Percentiles rank a stretch among this genome's conserved stretches.
phyloP scores from a whole-genome alignment of 257 asterid species.

The Rehmannia glutinosa region DNA sequence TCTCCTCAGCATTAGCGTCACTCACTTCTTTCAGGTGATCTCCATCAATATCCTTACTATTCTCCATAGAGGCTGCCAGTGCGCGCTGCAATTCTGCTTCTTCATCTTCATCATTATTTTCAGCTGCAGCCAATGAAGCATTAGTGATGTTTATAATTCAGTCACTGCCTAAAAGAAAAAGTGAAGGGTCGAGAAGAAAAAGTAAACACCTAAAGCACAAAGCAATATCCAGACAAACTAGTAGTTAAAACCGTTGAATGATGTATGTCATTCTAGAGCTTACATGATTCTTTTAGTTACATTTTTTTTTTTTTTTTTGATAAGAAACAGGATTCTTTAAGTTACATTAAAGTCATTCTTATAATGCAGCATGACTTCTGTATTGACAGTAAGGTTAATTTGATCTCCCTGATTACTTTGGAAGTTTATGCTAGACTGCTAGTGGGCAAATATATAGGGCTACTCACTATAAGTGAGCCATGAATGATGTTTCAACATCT shows the following conservation, averaged over 20 bases:
- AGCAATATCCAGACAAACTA: background rate
- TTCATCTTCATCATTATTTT: constrained; percentile 46
- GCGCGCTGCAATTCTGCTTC: constrained; percentile 75
- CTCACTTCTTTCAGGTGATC: constrained; percentile 32
- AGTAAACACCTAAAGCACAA: background rate
- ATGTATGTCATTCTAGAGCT: background rate
- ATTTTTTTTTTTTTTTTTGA: too few species aligned
- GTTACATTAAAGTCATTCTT: background rate
- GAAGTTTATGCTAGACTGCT: too few species aligned
- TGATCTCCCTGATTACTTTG: too few species aligned
- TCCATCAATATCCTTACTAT: constrained; percentile 33
- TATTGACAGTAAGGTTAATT: too few species aligned
- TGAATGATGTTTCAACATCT: too few species aligned
- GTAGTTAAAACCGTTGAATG: background rate
- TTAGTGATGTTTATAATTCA: constrained; percentile 2
- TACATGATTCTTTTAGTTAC: background rate
- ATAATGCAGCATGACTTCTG: background rate
- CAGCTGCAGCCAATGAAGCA: constrained; percentile 41
- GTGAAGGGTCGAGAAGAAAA: constrained; percentile 1
- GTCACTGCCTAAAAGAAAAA: background rate
- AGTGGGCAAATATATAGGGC: too few species aligned
- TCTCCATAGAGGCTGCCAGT: constrained; percentile 83
- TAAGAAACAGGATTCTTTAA: background rate
- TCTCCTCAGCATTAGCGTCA: constrained; percentile 34
- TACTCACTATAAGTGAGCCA: too few species aligned